These are phyloP conservation scores for Candida berthetii DNA, from an alignment of 805 yeast species.

Conservation along the genomic window DNA sequence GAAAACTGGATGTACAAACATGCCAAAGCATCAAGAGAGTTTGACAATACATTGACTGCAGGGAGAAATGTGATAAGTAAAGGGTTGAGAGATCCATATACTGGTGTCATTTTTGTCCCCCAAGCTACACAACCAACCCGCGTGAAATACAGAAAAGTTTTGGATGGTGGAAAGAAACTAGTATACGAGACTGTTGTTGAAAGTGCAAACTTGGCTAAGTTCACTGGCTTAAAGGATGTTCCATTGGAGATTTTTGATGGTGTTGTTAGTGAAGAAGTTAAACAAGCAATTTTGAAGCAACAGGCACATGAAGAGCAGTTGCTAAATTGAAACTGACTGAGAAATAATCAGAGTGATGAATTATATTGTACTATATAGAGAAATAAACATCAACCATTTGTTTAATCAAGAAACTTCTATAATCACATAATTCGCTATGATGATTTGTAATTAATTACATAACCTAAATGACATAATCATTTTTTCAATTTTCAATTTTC, in stretches of 20 bases:
- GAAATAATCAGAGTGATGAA: too few species aligned
- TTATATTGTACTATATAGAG: too few species aligned
- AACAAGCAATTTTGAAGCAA: constrained; percentile 57
- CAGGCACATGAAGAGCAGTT: constrained; percentile 38
- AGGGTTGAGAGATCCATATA: constrained; percentile 74
- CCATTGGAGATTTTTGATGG: constrained; percentile 54
- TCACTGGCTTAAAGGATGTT: constrained; percentile 64
- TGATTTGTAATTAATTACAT: too few species aligned
- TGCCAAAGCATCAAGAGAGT: constrained; percentile 70
- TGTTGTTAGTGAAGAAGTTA: constrained; percentile 48
- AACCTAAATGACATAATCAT: too few species aligned
- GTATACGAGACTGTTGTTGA: constrained; percentile 40
- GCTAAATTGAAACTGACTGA: neutral
- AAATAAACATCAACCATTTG: too few species aligned
- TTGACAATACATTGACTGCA: constrained; percentile 54
- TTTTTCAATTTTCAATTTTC: too few species aligned
- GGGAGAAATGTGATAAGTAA: constrained; percentile 49
- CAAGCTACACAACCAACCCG: constrained; percentile 61
- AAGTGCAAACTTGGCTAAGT: constrained; percentile 39
- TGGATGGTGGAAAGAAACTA: constrained; percentile 25
- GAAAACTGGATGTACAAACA: constrained; percentile 83
- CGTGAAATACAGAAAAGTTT: constrained; percentile 17
- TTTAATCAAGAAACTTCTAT: too few species aligned
- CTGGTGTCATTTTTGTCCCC: constrained; percentile 79
- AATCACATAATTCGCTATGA: too few species aligned